Percentiles rank a stretch among this genome's conserved stretches.
Evolutionary conservation across 495 filamentous ascomycete genomes (phyloP).

Genomic region (Evernia prunastri): DNA sequence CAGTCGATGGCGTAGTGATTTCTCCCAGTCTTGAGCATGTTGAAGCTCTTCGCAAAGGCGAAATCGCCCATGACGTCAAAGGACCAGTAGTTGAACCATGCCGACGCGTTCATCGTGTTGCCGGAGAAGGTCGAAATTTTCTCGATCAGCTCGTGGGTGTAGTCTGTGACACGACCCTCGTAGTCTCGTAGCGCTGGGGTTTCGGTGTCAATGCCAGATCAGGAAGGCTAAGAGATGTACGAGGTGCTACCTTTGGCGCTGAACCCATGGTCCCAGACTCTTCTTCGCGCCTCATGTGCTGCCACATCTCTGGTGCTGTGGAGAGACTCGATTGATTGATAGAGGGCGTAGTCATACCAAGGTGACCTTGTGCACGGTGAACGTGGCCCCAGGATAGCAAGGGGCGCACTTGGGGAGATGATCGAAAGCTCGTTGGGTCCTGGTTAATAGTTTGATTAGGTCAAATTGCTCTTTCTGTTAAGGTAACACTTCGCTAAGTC

Average conservation of each 20-base stretch:
- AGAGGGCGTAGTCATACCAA: conserved; percentile 38
- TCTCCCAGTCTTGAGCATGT: conserved; percentile 36
- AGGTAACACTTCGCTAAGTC: too few relatives aligned
- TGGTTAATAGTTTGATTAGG: neutral
- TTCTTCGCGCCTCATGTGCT: conserved; percentile 35
- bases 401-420: conserved; percentile 33
- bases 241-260: conserved; percentile 25
- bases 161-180: conserved; percentile 29
- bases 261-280: conserved; percentile 40
- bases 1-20: conserved; percentile 31
- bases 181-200: conserved; percentile 33
- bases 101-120: conserved; percentile 34
- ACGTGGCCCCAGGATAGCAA: conserved; percentile 30
- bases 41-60: conserved; percentile 43
- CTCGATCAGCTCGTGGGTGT: conserved; percentile 29
- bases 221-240: neutral
- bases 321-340: conserved; percentile 29
- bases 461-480: neutral
- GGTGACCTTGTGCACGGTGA: conserved; percentile 34
- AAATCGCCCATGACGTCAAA: conserved; percentile 52
- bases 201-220: neutral
- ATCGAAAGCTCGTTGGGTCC: conserved; percentile 36
- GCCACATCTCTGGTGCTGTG: conserved; percentile 34
- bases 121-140: conserved; percentile 21
- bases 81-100: conserved; percentile 42